Percentiles rank a stretch among this genome's conserved stretches.
These are phyloP conservation scores for Huiozyma naganishii DNA, from an alignment of 805 yeast species.

Conservation along the genomic window DNA sequence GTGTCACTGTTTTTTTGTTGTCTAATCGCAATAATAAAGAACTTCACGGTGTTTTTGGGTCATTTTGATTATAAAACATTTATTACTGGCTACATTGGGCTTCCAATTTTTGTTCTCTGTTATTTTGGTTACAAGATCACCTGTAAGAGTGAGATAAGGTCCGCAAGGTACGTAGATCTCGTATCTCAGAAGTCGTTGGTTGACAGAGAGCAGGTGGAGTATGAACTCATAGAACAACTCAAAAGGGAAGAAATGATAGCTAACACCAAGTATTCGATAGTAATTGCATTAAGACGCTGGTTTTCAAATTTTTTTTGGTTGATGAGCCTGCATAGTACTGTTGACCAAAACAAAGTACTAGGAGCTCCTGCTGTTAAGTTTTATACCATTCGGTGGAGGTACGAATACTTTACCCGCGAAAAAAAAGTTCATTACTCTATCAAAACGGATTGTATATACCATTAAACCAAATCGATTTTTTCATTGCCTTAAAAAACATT, in stretches of 20 bases:
- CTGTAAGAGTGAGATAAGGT: conserved; percentile 36
- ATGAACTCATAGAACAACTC: neutral
- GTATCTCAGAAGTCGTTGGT: conserved; percentile 11
- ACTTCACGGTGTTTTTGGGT: conserved; percentile 59
- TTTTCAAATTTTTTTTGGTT: too few species aligned
- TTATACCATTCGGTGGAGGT: too few species aligned
- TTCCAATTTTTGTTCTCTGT: conserved; percentile 42
- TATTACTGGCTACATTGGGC: conserved; percentile 68
- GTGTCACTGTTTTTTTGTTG: conserved; percentile 43
- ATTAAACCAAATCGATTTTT: too few species aligned
- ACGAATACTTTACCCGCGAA: too few species aligned
- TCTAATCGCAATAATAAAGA: conserved; percentile 50
- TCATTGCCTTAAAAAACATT: too few species aligned
- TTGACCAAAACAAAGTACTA: too few species aligned
- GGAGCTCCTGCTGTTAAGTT: too few species aligned
- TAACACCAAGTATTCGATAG: neutral
- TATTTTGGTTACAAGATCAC: conserved; percentile 47
- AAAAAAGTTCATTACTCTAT: too few species aligned
- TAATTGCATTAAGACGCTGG: neutral
- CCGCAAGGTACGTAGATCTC: conserved; percentile 46
- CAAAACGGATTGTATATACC: too few species aligned
- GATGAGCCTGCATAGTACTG: too few species aligned
- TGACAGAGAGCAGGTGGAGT: conserved; percentile 18
- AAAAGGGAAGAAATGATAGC: neutral
- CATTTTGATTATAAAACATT: conserved; percentile 50